Evolutionary conservation across 345 rosid genomes (phyloP).

Genomic region (Erodium maritimum): DNA sequence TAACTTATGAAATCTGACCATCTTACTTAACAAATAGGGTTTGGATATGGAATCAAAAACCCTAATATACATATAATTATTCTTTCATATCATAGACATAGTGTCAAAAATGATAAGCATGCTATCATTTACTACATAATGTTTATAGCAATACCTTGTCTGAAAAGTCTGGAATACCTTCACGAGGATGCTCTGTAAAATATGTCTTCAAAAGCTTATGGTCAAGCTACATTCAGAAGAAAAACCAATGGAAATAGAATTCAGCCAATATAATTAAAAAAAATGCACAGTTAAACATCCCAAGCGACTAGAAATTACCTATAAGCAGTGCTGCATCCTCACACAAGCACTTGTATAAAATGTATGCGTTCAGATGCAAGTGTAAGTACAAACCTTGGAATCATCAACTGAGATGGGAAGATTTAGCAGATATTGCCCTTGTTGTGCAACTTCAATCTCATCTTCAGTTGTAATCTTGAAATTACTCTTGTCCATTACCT

Average conservation of each 20-base stretch:
- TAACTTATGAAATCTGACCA: too few species aligned
- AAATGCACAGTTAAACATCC: not conserved
- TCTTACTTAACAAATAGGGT: too few species aligned
- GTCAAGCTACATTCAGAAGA: constrained; percentile 60
- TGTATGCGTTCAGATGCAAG: not conserved
- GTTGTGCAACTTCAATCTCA: constrained; percentile 77
- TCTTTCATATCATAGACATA: too few species aligned
- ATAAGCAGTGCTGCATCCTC: not conserved
- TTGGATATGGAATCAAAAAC: too few species aligned
- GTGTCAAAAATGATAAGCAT: not conserved
- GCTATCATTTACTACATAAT: constrained; percentile 4
- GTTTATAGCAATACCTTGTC: constrained; percentile 50
- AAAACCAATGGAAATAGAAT: not conserved
- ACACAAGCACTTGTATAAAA: constrained; percentile 1
- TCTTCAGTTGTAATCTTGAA: constrained; percentile 69
- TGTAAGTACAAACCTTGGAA: constrained; percentile 48
- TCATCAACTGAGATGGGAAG: constrained; percentile 89
- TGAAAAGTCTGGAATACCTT: constrained; percentile 65
- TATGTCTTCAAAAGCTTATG: constrained; percentile 55
- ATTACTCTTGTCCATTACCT: constrained; percentile 96
- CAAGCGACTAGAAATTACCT: not conserved
- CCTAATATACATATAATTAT: too few species aligned
- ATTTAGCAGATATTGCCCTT: constrained; percentile 84
- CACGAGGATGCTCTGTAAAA: constrained; percentile 58
- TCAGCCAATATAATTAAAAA: not conserved